Evolutionary conservation across 208 protist species (phyloP).

Genomic region (Lotmaria passim): DNA sequence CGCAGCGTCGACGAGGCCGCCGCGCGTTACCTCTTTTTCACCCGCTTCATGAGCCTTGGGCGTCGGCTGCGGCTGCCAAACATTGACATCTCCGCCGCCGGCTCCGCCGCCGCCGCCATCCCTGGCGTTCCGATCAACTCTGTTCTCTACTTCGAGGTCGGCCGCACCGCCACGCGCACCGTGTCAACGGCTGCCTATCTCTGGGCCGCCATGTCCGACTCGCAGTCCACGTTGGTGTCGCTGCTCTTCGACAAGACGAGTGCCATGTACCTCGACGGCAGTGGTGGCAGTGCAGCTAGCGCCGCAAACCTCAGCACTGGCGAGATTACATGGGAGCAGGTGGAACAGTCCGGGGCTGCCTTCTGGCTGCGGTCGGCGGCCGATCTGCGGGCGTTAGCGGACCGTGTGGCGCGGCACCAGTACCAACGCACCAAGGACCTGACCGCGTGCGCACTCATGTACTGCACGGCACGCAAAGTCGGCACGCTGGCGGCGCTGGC

Average conservation of each 20-base stretch:
- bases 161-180: constrained; percentile 47
- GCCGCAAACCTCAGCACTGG: neutral
- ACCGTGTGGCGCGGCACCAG: constrained; percentile 74
- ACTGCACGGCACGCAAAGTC: constrained; percentile 82
- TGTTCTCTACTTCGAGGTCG: constrained; percentile 53
- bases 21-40: constrained; percentile 73
- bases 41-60: constrained; percentile 57
- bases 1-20: constrained; percentile 77
- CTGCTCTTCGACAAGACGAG: constrained; percentile 44
- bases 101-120: constrained; percentile 5
- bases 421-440: constrained; percentile 83
- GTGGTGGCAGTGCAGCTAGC: constrained; percentile 2
- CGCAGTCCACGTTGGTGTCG: constrained; percentile 48
- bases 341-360: constrained; percentile 63
- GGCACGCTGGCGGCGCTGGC: constrained; percentile 89
- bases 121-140: constrained; percentile 37
- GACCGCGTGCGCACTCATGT: constrained; percentile 87
- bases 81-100: constrained; percentile 14
- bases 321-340: constrained; percentile 58
- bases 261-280: constrained; percentile 24
- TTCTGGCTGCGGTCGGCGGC: constrained; percentile 72
- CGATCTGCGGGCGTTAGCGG: constrained; percentile 66
- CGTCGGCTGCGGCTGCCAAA: constrained; percentile 57
- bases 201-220: constrained; percentile 77
- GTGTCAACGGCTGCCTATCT: constrained; percentile 48